Evolutionary conservation across 2,329 filamentous ascomycete genomes (phyloP).

Genomic region (Tolypocladium ophioglossoides): DNA sequence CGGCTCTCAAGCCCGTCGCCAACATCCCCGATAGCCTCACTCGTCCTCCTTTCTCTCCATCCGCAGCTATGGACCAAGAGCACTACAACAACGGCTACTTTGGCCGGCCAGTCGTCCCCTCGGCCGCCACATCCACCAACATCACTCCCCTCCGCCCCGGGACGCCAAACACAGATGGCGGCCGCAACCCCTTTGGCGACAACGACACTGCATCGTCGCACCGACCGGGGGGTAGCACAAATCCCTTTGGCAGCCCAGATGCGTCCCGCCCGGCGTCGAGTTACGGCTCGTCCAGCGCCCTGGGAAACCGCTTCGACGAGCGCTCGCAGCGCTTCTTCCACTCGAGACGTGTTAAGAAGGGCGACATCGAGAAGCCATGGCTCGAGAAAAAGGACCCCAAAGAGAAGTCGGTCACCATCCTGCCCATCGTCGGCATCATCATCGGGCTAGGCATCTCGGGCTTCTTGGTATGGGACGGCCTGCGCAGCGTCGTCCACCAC

Average conservation of each 20-base stretch:
- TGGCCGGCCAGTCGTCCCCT: slow-evolving; percentile 17
- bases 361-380: slow-evolving; percentile 69
- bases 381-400: slow-evolving; percentile 59
- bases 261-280: slow-evolving; percentile 36
- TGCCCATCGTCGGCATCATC: slow-evolving; percentile 61
- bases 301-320: slow-evolving; percentile 24
- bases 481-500: slow-evolving; percentile 61
- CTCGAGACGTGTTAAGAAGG: slow-evolving; percentile 62
- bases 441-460: slow-evolving; percentile 58
- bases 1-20: not conserved
- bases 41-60: not conserved
- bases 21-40: not conserved
- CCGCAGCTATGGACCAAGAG: slow-evolving; percentile 17
- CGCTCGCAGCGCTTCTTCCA: slow-evolving; percentile 53
- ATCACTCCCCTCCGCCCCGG: slow-evolving; percentile 29
- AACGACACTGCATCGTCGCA: slow-evolving; percentile 26
- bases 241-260: slow-evolving; percentile 36
- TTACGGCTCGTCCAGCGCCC: slow-evolving; percentile 32
- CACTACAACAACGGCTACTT: slow-evolving; percentile 12
- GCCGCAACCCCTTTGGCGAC: slow-evolving; percentile 30
- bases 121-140: slow-evolving; percentile 25
- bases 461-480: slow-evolving; percentile 66
- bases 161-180: slow-evolving; percentile 29
- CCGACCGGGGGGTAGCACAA: slow-evolving; percentile 17
- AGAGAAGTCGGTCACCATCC: slow-evolving; percentile 79